A percentile compares a stretch with the other conserved stretches of the same genome.
phyloP scores from a whole-genome alignment of 129 eudicot species.

The Artemisia tridentata region DNA sequence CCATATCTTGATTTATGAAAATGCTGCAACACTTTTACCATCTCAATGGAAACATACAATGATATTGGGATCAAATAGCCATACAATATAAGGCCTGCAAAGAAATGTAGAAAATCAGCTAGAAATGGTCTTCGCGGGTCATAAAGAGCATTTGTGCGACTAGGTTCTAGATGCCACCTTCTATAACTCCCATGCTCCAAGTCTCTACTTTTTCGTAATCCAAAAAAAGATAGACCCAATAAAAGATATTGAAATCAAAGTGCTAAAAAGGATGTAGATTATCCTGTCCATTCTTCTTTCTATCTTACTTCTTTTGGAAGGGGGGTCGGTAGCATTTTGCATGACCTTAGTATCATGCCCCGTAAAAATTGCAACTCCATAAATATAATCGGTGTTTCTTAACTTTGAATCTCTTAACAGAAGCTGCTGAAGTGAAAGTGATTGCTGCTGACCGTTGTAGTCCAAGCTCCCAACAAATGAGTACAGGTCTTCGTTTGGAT shows the following conservation, averaged over 20 bases:
- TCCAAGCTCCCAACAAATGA: slow-evolving; percentile 69
- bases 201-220: slow-evolving; percentile 61
- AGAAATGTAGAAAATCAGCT: slow-evolving; percentile 83
- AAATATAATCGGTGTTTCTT: slow-evolving; percentile 74
- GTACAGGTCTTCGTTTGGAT: slow-evolving; percentile 92
- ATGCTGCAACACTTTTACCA: slow-evolving; percentile 92
- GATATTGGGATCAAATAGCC: slow-evolving; percentile 95
- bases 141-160: slow-evolving; percentile 50
- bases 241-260: slow-evolving; percentile 58
- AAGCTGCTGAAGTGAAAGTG: slow-evolving; percentile 84
- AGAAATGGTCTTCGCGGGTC: slow-evolving; percentile 64
- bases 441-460: slow-evolving; percentile 40
- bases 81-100: slow-evolving; percentile 85
- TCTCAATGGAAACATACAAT: slow-evolving; percentile 84
- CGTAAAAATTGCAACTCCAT: slow-evolving; percentile 79
- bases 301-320: slow-evolving; percentile 89
- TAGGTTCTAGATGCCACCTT: slow-evolving; percentile 97
- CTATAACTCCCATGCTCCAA: slow-evolving; percentile 34
- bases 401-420: slow-evolving; percentile 89
- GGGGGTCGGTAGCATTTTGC: slow-evolving; percentile 94
- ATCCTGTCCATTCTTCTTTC: slow-evolving; percentile 88
- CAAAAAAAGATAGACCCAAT: slow-evolving; percentile 81
- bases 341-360: slow-evolving; percentile 98
- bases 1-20: slow-evolving; percentile 83
- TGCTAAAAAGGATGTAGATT: slow-evolving; percentile 71